phyloP scores from a whole-genome alignment of 2,329 filamentous ascomycete species.

The Cytospora schulzeri region DNA sequence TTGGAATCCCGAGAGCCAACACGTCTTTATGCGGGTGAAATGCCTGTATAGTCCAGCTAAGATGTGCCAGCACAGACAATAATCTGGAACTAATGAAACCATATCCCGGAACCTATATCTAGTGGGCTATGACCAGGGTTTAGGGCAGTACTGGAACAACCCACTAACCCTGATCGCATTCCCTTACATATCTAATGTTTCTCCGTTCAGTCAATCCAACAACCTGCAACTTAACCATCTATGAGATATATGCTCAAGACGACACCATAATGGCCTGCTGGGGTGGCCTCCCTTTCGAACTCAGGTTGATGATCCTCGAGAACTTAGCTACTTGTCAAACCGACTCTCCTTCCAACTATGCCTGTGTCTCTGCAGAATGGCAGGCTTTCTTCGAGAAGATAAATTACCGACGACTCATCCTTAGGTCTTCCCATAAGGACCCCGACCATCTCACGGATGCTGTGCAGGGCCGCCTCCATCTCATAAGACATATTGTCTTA shows the following conservation, averaged over 20 bases:
- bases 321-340: neutral
- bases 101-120: too few species aligned
- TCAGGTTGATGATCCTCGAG: neutral
- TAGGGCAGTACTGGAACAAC: too few species aligned
- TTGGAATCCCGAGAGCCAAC: too few species aligned
- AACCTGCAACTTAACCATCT: too few species aligned
- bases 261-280: neutral
- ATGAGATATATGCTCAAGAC: too few species aligned
- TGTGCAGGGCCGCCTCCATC: neutral
- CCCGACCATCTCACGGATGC: neutral
- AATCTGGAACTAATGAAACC: too few species aligned
- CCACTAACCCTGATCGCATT: too few species aligned
- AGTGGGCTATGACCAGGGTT: too few species aligned
- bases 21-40: too few species aligned
- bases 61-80: too few species aligned
- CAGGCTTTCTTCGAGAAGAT: neutral
- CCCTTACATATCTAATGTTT: too few species aligned
- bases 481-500: neutral
- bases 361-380: constrained; percentile 2
- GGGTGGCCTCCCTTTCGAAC: neutral
- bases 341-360: neutral
- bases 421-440: neutral
- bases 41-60: neutral
- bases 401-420: neutral
- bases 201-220: too few species aligned